A percentile compares a stretch with the other conserved stretches of the same genome.
Evolutionary conservation across 371 early-diverging fungal genomes (phyloP).

Genomic region (Mortierella sp.): DNA sequence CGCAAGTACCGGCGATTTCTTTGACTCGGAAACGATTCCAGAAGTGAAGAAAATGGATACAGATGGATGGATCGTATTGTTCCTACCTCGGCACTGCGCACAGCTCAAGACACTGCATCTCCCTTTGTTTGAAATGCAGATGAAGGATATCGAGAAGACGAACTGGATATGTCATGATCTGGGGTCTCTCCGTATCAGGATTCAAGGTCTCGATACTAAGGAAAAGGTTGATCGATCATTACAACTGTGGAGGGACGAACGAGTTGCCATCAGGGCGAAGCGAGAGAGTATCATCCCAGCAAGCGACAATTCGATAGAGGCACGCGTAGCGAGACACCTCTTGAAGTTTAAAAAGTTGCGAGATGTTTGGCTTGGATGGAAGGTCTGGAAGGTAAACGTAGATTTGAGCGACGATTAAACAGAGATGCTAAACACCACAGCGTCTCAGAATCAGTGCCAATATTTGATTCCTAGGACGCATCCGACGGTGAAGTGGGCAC

Average conservation of each 20-base stretch:
- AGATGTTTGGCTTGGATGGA: no score
- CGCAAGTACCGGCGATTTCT: not conserved
- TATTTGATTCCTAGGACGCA: no score
- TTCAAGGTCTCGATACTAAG: constrained; percentile 2
- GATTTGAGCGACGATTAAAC: no score
- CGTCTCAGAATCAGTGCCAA: no score
- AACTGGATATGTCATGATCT: not conserved
- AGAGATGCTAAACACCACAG: no score
- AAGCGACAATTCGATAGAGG: no score
- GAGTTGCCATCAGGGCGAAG: no score
- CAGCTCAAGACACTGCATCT: not conserved
- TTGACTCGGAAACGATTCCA: not conserved
- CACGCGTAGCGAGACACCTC: no score
- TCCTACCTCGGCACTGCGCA: not conserved
- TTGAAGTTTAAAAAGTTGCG: no score
- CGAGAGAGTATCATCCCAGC: no score
- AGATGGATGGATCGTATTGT: not conserved
- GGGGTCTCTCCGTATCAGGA: not conserved
- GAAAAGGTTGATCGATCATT: not conserved
- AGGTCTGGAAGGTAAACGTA: no score
- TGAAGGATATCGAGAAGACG: not conserved
- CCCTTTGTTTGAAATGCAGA: not conserved
- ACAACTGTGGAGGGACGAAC: not conserved
- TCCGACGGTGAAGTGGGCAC: no score
- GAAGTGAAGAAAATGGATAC: not conserved